Percentiles rank a stretch among this genome's conserved stretches.
phyloP scores from a whole-genome alignment of 164 flowering plant species.

The Umbellularia californica region DNA sequence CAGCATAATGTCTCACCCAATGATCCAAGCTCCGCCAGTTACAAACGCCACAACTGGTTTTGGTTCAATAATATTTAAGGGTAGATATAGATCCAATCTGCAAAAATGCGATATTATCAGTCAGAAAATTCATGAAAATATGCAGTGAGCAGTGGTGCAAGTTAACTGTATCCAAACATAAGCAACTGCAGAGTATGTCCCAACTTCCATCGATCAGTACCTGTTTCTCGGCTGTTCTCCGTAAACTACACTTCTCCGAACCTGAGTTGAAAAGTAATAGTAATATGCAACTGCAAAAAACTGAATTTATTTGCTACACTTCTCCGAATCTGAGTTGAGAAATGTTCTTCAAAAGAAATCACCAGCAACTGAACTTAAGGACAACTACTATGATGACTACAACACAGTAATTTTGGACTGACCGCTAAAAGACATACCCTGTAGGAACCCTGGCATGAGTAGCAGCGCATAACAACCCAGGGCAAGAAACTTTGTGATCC shows the following conservation, averaged over 20 bases:
- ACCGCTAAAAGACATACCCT: slow-evolving; percentile 40
- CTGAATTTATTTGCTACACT: background rate
- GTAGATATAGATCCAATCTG: slow-evolving; percentile 91
- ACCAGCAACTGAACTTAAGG: background rate
- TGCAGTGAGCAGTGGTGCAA: background rate
- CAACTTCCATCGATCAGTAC: slow-evolving; percentile 20
- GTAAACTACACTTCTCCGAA: slow-evolving; percentile 72
- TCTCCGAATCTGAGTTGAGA: background rate
- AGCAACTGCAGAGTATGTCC: background rate
- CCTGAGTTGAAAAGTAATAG: slow-evolving; percentile 76
- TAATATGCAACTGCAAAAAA: slow-evolving; percentile 68
- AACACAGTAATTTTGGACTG: background rate
- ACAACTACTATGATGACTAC: background rate
- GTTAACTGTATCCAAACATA: background rate
- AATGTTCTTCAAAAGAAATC: background rate
- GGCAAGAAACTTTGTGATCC: slow-evolving; percentile 74
- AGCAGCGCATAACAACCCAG: slow-evolving; percentile 78
- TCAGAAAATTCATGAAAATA: slow-evolving; percentile 2
- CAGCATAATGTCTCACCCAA: slow-evolving; percentile 59
- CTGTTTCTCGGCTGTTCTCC: slow-evolving; percentile 93
- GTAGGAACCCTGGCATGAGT: slow-evolving; percentile 92
- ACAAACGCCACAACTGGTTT: slow-evolving; percentile 95
- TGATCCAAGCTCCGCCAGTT: slow-evolving; percentile 99
- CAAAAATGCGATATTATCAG: slow-evolving; percentile 6
- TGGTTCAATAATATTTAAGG: slow-evolving; percentile 41